Conservation (phyloP, 2,329 filamentous ascomycete genomes). For the Triangularia setosa region DNA sequence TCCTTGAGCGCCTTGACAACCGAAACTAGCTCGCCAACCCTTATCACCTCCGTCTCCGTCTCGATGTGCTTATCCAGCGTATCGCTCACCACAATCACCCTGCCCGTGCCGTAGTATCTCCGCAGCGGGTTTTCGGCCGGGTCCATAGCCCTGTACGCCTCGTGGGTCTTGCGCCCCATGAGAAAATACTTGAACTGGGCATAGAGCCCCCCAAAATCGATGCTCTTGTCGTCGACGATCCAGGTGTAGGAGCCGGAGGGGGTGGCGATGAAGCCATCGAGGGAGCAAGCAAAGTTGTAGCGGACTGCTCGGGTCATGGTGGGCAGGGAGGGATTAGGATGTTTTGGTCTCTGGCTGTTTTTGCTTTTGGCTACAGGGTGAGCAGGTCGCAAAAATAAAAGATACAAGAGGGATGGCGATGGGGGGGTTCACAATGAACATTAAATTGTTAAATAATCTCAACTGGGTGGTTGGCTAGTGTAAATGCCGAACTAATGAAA, state of each 20-base stretch:
- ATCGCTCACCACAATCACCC: conserved; percentile 30
- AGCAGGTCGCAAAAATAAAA: no score
- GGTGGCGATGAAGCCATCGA: conserved; percentile 36
- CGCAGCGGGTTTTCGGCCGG: conserved; percentile 23
- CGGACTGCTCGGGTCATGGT: neutral
- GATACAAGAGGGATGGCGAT: no score
- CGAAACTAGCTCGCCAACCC: neutral
- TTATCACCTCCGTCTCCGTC: neutral
- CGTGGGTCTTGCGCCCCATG: conserved; percentile 37
- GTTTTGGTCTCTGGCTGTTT: no score
- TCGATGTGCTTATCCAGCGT: neutral
- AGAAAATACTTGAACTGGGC: conserved; percentile 31
- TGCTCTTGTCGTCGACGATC: conserved; percentile 28
- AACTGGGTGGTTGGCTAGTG: no score
- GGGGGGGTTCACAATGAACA: no score
- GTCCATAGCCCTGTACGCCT: conserved; percentile 24
- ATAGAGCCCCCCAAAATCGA: conserved; percentile 34
- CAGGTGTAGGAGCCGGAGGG: conserved; percentile 33
- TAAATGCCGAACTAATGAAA: no score
- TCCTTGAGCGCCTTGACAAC: conserved; percentile 24
- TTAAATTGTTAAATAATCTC: no score
- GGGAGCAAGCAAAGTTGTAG: conserved; percentile 34
- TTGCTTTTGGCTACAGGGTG: no score
- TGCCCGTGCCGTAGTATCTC: conserved; percentile 15
- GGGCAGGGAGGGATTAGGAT: neutral